Percentiles rank a stretch among this genome's conserved stretches.
Evolutionary conservation across 805 yeast species (phyloP).

Genomic region (Candida manassasensis): DNA sequence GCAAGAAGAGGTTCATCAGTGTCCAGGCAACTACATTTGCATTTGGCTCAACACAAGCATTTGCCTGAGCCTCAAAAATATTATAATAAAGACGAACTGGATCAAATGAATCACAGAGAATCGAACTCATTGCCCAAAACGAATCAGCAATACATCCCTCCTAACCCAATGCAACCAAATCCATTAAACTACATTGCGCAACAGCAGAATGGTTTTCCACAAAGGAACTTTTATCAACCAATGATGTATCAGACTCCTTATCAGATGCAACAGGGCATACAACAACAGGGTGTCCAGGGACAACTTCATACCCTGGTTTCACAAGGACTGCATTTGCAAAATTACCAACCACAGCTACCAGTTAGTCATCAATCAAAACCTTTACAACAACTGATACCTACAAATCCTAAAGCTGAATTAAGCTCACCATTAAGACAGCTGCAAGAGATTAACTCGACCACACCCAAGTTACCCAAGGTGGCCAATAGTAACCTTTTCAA

Average conservation of each 20-base stretch:
- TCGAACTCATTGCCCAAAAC: constrained; percentile 4
- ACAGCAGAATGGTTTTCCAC: constrained; percentile 11
- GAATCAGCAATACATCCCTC: constrained; percentile 10
- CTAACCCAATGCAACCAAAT: constrained; percentile 17
- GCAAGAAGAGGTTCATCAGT: constrained; percentile 78
- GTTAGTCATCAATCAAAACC: constrained; percentile 4
- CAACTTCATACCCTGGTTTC: constrained; percentile 4
- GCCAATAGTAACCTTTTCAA: constrained; percentile 22
- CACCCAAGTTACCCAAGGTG: constrained; percentile 32
- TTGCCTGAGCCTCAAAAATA: constrained; percentile 44
- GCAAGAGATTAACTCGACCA: constrained; percentile 15
- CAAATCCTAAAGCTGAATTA: constrained; percentile 31
- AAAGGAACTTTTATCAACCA: constrained; percentile 17
- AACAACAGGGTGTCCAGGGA: constrained; percentile 1
- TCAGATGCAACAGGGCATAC: constrained; percentile 8
- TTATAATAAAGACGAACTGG: constrained; percentile 7
- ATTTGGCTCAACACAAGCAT: constrained; percentile 54
- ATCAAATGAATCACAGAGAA: constrained; percentile 2
- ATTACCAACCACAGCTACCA: constrained; percentile 7
- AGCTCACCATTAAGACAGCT: constrained; percentile 31
- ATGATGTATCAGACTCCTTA: constrained; percentile 15
- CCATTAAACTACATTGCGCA: constrained; percentile 18
- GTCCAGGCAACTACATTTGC: constrained; percentile 73
- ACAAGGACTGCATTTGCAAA: constrained; percentile 3
- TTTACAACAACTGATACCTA: constrained; percentile 7